Conservation (phyloP, 2,329 filamentous ascomycete species). For the Cladosporium sp. region DNA sequence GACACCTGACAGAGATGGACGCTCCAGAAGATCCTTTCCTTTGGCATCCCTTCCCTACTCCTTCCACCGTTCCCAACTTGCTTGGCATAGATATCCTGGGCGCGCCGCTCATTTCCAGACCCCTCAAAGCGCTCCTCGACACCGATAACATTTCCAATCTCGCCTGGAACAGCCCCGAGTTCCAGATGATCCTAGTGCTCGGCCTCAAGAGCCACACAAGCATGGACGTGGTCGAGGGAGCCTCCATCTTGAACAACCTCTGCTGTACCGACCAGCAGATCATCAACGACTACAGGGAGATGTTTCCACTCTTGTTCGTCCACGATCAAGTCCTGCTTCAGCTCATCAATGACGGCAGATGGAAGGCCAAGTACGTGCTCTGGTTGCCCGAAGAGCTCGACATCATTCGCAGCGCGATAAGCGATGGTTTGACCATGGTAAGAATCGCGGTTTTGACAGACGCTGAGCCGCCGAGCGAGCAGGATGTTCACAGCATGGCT, state of each 20-base stretch:
- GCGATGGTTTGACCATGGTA: not conserved
- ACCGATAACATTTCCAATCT: not conserved
- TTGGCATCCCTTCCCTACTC: not conserved
- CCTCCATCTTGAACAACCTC: not conserved
- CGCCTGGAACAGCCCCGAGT: not conserved
- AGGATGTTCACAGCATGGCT: not conserved
- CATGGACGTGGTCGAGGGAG: not conserved
- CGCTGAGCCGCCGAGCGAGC: not conserved
- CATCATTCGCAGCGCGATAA: not conserved
- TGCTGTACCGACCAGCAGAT: not conserved
- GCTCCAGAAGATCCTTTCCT: not conserved
- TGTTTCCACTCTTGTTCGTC: not conserved
- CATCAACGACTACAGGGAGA: not conserved
- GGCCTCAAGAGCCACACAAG: not conserved
- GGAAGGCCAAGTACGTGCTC: not conserved
- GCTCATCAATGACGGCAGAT: not conserved
- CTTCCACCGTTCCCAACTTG: not conserved
- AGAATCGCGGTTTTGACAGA: not conserved
- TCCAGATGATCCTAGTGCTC: not conserved
- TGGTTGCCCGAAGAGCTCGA: not conserved
- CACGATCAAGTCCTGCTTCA: not conserved
- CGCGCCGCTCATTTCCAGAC: not conserved
- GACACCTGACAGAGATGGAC: not conserved
- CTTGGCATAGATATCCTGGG: not conserved
- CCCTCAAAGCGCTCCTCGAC: not conserved